Evolutionary conservation across 805 yeast genomes (phyloP).

Genomic region (Candida argentea): DNA sequence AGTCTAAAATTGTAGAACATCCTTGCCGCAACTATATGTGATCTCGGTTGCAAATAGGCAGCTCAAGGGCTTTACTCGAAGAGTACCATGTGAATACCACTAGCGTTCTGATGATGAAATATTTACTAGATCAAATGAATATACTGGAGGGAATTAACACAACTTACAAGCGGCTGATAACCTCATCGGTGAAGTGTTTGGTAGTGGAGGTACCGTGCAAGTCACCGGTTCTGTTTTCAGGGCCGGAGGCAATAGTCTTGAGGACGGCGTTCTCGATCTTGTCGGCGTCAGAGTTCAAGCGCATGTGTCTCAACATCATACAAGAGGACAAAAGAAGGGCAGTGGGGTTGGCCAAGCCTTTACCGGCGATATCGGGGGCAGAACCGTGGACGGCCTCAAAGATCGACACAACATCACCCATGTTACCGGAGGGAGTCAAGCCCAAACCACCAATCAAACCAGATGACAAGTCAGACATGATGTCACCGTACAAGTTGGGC

Average conservation of each 20-base stretch:
- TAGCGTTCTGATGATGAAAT: no score
- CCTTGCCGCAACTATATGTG: no score
- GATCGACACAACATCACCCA: conserved; percentile 96
- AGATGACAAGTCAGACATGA: conserved; percentile 93
- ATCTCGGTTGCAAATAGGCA: background rate
- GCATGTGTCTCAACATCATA: conserved; percentile 99
- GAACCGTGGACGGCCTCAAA: conserved; percentile 99
- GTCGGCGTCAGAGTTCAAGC: conserved; percentile 70
- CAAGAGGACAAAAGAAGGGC: conserved; percentile 91
- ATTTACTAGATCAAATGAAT: background rate
- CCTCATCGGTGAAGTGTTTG: conserved; percentile 81
- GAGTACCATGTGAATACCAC: no score
- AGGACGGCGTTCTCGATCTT: conserved; percentile 81
- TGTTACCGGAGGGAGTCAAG: conserved; percentile 97
- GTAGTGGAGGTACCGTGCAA: conserved; percentile 90
- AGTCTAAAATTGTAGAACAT: no score
- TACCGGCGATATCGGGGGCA: conserved; percentile 99
- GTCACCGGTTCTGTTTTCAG: conserved; percentile 94
- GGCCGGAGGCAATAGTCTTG: conserved; percentile 88
- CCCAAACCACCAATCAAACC: conserved; percentile 99
- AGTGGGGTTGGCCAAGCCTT: conserved; percentile 98
- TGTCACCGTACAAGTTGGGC: conserved; percentile 99
- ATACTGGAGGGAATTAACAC: background rate
- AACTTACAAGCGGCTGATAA: conserved; percentile 68
- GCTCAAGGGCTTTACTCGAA: no score